phyloP scores from a whole-genome alignment of 768 basidiomycete genomes.

The Exsudoporus frostii region DNA sequence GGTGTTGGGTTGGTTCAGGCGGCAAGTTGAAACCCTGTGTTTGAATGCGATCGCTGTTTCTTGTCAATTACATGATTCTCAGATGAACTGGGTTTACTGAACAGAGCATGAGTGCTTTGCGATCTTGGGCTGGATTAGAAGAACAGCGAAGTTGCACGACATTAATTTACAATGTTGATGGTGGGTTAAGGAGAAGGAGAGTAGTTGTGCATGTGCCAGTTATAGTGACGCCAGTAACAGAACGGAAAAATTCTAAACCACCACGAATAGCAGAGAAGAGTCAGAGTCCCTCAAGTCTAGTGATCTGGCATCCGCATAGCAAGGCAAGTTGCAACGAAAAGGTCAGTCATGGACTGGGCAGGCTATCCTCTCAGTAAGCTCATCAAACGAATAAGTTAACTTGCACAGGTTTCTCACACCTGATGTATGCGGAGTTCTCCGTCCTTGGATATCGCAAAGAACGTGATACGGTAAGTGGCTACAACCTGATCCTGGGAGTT shows the following conservation, averaged over 20 bases:
- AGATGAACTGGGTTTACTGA: background rate
- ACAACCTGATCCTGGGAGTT: slow-evolving; percentile 21
- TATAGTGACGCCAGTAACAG: background rate
- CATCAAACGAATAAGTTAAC: background rate
- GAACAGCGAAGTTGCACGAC: background rate
- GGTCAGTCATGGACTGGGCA: slow-evolving; percentile 25
- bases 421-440: slow-evolving; percentile 30
- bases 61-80: background rate
- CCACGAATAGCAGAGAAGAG: background rate
- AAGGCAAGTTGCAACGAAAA: slow-evolving; percentile 31
- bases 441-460: slow-evolving; percentile 30
- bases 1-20: background rate
- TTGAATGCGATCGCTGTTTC: background rate
- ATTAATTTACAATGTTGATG: slow-evolving; percentile 2
- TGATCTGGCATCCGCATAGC: slow-evolving; percentile 31
- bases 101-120: background rate
- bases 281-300: background rate
- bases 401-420: slow-evolving; percentile 12
- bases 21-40: background rate
- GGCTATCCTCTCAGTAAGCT: slow-evolving; percentile 13
- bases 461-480: slow-evolving; percentile 31
- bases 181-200: background rate
- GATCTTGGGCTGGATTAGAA: background rate
- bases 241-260: background rate
- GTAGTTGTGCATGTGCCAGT: background rate